Percentiles rank a stretch among this genome's conserved stretches.
Conservation (phyloP, 768 basidiomycete species). For the Porpolomopsis calyptriformis region DNA sequence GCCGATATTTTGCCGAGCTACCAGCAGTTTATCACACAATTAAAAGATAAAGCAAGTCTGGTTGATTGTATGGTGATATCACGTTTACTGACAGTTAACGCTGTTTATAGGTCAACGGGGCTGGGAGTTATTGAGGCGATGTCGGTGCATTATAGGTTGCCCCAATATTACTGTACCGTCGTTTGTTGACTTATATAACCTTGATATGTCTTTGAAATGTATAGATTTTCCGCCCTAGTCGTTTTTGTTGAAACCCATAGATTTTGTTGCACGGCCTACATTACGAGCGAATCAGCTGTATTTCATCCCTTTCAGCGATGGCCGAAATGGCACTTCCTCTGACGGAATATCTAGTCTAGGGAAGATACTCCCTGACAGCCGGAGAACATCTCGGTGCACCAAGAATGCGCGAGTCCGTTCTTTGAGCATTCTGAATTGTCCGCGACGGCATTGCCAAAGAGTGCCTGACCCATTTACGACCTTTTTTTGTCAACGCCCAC, state of each 20-base stretch:
- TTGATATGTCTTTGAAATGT: neutral
- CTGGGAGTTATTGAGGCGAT: constrained; percentile 8
- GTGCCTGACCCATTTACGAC: no score
- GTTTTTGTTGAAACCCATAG: constrained; percentile 3
- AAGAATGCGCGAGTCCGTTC: constrained; percentile 10
- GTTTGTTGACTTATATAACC: neutral
- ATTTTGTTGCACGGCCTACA: constrained; percentile 2
- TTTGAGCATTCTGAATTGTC: neutral
- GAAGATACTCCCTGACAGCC: no score
- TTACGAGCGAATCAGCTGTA: no score
- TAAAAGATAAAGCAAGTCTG: constrained; percentile 75
- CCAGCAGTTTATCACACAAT: constrained; percentile 80
- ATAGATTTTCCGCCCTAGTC: no score
- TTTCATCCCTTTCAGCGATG: no score
- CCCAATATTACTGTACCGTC: neutral
- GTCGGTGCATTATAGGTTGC: neutral
- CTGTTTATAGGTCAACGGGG: constrained; percentile 16
- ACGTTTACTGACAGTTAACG: neutral
- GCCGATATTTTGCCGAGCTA: constrained; percentile 93
- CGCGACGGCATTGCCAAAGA: no score
- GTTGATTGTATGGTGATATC: neutral
- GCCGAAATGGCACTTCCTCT: no score
- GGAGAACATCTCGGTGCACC: constrained; percentile 6
- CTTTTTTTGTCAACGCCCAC: no score
- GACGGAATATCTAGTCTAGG: no score